A percentile compares a stretch with the other conserved stretches of the same genome.
Conservation (phyloP, 345 rosid genomes). For the Eucalyptus fibrosa region DNA sequence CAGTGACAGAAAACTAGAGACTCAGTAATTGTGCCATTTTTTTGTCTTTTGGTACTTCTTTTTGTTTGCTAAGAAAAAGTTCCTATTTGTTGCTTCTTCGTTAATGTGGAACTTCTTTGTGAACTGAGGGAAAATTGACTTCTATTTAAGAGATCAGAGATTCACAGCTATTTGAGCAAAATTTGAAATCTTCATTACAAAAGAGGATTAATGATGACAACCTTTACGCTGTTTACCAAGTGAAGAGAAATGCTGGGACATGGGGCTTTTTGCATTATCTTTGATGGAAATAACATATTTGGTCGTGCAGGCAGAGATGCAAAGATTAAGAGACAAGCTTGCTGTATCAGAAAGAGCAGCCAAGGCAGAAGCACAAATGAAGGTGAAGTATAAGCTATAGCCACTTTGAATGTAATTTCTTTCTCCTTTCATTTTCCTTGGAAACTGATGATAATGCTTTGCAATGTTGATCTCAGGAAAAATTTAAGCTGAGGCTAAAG, state of each 20-base stretch:
- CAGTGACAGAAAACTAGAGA: neutral
- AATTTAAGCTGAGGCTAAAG: constrained; percentile 60
- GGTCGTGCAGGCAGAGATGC: constrained; percentile 71
- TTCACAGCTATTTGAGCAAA: neutral
- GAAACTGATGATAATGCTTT: neutral
- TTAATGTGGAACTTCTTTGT: neutral
- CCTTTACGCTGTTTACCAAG: neutral
- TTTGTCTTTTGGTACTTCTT: neutral
- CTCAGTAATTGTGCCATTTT: neutral
- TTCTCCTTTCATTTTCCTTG: neutral
- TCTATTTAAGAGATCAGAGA: neutral
- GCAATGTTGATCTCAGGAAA: constrained; percentile 37
- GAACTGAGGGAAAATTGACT: neutral
- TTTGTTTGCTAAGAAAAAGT: neutral
- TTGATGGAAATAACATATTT: neutral
- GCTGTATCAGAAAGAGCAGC: constrained; percentile 74
- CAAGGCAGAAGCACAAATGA: constrained; percentile 81
- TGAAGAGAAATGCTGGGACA: neutral
- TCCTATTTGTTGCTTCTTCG: neutral
- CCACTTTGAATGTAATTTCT: neutral
- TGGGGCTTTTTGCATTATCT: neutral
- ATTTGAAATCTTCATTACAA: neutral
- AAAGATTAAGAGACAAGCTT: constrained; percentile 66
- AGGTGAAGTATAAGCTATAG: constrained; percentile 25
- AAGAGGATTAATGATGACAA: neutral